Percentiles rank a stretch among this genome's conserved stretches.
Conservation (phyloP, 495 filamentous ascomycete genomes). For the Friedmanniomyces endolithicus region DNA sequence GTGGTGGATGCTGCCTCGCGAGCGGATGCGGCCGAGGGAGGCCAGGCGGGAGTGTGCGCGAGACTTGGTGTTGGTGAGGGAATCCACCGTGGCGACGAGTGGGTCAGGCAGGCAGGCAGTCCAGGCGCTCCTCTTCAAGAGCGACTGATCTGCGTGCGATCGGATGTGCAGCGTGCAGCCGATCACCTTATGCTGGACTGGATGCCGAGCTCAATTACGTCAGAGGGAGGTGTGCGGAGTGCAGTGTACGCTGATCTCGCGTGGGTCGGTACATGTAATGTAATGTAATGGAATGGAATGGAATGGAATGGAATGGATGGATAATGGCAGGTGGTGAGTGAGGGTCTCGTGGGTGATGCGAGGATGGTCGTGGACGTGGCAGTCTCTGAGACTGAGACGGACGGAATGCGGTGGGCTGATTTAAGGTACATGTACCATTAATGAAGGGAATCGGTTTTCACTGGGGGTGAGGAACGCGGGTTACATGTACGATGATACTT, state of each 20-base stretch:
- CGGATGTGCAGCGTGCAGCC: background rate
- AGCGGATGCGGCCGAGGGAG: slow-evolving; percentile 15
- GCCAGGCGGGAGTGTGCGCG: slow-evolving; percentile 18
- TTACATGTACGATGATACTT: no score
- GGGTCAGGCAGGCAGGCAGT: background rate
- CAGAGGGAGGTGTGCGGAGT: background rate
- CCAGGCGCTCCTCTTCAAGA: background rate
- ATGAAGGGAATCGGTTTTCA: no score
- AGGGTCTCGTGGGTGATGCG: background rate
- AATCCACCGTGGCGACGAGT: slow-evolving; percentile 12
- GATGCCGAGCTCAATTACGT: background rate
- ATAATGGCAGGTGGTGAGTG: background rate
- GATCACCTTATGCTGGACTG: no score
- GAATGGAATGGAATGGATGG: no score
- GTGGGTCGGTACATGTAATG: background rate
- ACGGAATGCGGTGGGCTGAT: background rate
- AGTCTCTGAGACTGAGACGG: no score
- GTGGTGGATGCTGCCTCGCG: slow-evolving; percentile 8
- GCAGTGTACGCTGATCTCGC: background rate
- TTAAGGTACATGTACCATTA: no score
- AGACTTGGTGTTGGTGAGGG: slow-evolving; percentile 5
- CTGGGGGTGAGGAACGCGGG: background rate
- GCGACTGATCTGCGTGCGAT: background rate
- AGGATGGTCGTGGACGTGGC: background rate
- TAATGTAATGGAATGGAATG: no score